These are phyloP conservation scores for Ordospora pajunii DNA, from an alignment of 371 early-diverging fungal species.

Conservation along the genomic window DNA sequence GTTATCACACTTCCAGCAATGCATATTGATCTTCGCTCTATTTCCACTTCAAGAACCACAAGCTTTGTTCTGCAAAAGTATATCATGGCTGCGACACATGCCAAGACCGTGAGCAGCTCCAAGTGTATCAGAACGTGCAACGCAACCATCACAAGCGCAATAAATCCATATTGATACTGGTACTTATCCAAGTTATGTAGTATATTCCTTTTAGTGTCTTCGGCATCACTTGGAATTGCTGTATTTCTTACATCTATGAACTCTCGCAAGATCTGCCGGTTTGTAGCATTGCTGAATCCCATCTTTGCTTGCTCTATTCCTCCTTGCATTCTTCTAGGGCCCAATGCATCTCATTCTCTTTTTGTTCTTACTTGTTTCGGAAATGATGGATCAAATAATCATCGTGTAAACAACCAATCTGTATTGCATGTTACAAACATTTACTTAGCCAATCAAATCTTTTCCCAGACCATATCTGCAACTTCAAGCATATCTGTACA, in stretches of 20 bases:
- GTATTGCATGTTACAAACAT: background rate
- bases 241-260: slow-evolving; percentile 9
- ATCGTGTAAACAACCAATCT: background rate
- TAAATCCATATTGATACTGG: slow-evolving; percentile 4
- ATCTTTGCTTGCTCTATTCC: background rate
- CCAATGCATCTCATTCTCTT: too few species aligned
- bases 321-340: slow-evolving; percentile 11
- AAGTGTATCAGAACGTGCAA: slow-evolving; percentile 1
- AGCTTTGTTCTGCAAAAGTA: slow-evolving; percentile 1
- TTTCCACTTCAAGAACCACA: background rate
- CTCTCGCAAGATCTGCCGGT: background rate
- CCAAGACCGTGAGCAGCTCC: slow-evolving; percentile 4
- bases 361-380: background rate
- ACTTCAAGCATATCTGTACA: background rate
- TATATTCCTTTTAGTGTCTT: slow-evolving; percentile 1
- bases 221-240: background rate
- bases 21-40: background rate
- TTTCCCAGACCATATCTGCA: slow-evolving; percentile 24
- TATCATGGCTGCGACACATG: background rate
- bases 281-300: background rate
- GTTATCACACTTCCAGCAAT: background rate
- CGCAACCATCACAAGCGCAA: background rate
- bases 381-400: background rate
- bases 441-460: slow-evolving; percentile 10
- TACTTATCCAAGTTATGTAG: slow-evolving; percentile 8